Evolutionary conservation across 176 grass and related monocot species (phyloP), one percentile per base, ranked within the genome.

Genomic region (Poa annua): DNA sequence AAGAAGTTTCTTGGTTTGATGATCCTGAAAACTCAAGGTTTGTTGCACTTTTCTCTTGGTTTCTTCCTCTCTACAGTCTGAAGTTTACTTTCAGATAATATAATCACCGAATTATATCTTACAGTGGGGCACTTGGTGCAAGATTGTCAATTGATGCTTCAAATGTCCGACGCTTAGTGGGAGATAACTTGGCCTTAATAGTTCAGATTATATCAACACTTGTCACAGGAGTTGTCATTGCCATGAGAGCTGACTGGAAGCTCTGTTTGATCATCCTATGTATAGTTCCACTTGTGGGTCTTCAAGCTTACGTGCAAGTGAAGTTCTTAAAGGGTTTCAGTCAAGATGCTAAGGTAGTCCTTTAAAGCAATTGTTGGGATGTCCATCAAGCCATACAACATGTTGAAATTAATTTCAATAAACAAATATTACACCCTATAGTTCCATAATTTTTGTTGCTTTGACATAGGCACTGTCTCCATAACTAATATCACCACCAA

Each of bases 1-100:
- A 94, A 85, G 95, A 97, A 85, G 89, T 94, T 56, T 80, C 86
- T 81, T 97, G 95, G 95, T 97, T 94, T 76, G 95, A 97, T 81
- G 78, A 88, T 21, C 90, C 91, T 77, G 35, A 25, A 26, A 94
- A 97, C 81, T 92, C 92, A 5, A 97, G 94, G 91, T 97, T 39
- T 25, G 76, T 15, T 75, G 17, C 17, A 67, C 16, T 15, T 36
- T 16, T 38, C 39, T 41, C 3, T 76, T 88, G n/a, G 15, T 8
- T 66, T 29, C 17, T 48, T 54, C 16, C 72, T 62, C 11, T 32
- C 11, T 69, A 50, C 0, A 24, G 67, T 70, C 2, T 59, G 3
- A 38, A 65, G 63, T 54, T 51, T 42, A 24, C 12, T 66, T 65
- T 52, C 8, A 42, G 5, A 35, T 59, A 76, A 60, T 85, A 49